Evolutionary conservation across 805 yeast species (phyloP), one percentile per base, ranked within the genome.

Genomic region (Pichia phayaonensis): DNA sequence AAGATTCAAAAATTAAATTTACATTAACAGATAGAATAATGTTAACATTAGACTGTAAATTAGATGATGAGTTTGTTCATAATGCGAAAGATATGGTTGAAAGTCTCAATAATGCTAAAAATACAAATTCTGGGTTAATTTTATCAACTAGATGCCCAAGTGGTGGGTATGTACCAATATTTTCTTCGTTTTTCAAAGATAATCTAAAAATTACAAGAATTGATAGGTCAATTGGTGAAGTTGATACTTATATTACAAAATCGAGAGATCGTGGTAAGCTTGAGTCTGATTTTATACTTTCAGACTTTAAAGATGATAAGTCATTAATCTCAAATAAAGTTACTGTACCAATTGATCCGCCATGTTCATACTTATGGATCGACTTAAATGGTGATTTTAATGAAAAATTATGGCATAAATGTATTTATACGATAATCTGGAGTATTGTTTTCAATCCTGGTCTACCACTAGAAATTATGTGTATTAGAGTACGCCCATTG

Each of bases 191-290:
- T 18, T 75, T 81, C 3, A 62, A 68, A 7, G 59, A 65, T 5
- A 61, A 65, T 16, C 55, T 82, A 4, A 61, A 66, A 11, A 54
- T 83, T 4, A 72, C 73, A 4, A 72, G 84, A 43, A 72, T 86
- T 22, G 87, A 86, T 56, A 75, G 76, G 47, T 66, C 74, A 11
- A 72, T 78, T 51, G 72, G 69, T 16, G 64, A 65, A 21, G 62
- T 75, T n/a, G 72, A 74, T 36, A 83, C 87, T 13, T 90, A 90
- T 61, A 84, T 84, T 40, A 85, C 96, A 1, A 75, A 96, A 54
- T 71, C 79, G 20, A 76, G 86, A 40, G 95, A 87, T 54, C 79
- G 83, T 55, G 79, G 74, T 41, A 82, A 73, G 62, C 74, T 78
- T 45, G 88, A 76, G 59, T 84, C 81, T 61, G 95, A 79, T 61